These are phyloP conservation scores for Populus hybrid DNA, from an alignment of 441 rosid genomes.

Conservation along the genomic window DNA sequence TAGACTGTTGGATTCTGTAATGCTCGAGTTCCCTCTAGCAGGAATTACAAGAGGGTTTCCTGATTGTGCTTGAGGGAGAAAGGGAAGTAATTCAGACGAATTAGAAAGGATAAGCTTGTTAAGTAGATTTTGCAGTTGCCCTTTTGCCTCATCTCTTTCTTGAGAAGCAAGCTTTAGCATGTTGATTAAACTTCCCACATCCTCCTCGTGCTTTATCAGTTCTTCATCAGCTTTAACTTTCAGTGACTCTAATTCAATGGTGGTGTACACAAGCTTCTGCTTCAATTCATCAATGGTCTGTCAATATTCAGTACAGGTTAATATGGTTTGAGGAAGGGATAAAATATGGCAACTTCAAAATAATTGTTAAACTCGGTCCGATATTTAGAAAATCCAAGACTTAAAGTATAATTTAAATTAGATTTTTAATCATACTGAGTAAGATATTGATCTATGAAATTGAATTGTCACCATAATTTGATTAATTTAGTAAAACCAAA, in stretches of 20 bases:
- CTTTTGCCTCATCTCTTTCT: not conserved
- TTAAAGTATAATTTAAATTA: too few species aligned
- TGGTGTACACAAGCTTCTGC: not conserved
- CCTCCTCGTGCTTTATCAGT: not conserved
- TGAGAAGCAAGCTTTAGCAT: not conserved
- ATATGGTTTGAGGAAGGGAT: not conserved
- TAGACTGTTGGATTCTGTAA: not conserved
- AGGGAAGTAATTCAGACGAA: not conserved
- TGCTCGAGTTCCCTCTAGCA: not conserved
- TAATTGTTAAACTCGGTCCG: too few species aligned
- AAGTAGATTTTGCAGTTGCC: not conserved
- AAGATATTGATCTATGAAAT: too few species aligned
- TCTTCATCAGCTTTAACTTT: not conserved
- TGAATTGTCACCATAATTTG: too few species aligned
- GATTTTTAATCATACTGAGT: too few species aligned
- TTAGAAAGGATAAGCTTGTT: not conserved
- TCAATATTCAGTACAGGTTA: conserved; percentile 4
- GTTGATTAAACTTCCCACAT: not conserved
- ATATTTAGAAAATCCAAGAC: too few species aligned
- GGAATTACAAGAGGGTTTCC: not conserved
- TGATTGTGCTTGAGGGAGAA: not conserved
- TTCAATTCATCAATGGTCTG: not conserved
- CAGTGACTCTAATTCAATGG: conserved; percentile 4
- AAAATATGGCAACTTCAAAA: too few species aligned
- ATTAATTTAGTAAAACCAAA: too few species aligned